Evolutionary conservation across 495 filamentous ascomycete genomes (phyloP), one percentile per base, ranked within the genome.

Genomic region (Aspergillus incahuasiensis): DNA sequence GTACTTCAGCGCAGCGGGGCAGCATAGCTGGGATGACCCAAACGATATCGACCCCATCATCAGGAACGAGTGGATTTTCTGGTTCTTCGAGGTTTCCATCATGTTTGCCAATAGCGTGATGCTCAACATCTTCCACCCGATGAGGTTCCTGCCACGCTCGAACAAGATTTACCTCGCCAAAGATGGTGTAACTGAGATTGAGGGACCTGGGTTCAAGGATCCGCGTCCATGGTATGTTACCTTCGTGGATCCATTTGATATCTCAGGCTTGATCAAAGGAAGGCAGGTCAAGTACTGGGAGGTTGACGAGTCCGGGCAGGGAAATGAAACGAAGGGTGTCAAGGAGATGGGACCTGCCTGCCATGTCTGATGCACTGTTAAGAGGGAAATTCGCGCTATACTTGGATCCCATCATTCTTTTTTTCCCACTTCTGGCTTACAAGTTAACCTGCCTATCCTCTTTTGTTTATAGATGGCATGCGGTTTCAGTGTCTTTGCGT

Each of bases 51-150:
- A 75, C 32, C 81, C 83, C 0, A 68, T 86, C 32, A 49, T 86
- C 42, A 79, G 81, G 22, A 79, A 86, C 48, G 87, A 90, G 64
- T 86, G 82, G 80, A 88, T 82, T 64, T 88, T 89, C 63, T 90
- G 81, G 69, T 72, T 90, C 32, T 89, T 89, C 57, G 87, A 90
- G 65, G 78, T 76, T 0, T 64, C 65, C 11, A 66, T 87, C 47
- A 90, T 91, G 86, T 72, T 85, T 3, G 45, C 60, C 44, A 90
- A 89, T 52, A 76, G 72, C 19, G 69, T 79, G 9, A 55, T 90
- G 64, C 63, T 86, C 53, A 89, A 89, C 58, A 61, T 79, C 11
- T 74, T 83, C 21, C 84, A 87, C 63, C 87, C 87, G 15, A 77
- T 82, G 59, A 62, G 59, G 22, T 85, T 74, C 56, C 69, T 91